phyloP scores from a whole-genome alignment of 805 yeast species.

The Metschnikowia gruessii region DNA sequence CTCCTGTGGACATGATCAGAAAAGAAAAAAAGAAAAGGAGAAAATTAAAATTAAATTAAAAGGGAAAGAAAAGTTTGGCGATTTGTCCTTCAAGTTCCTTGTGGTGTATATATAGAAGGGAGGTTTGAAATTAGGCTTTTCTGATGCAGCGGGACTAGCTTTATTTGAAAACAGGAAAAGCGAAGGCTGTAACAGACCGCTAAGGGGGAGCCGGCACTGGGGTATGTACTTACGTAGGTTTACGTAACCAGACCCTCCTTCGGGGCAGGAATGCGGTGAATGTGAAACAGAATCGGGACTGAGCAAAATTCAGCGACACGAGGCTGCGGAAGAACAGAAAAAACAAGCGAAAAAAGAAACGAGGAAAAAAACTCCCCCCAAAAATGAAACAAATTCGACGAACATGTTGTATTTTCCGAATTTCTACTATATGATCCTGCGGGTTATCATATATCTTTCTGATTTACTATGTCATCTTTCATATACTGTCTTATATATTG shows the following conservation, averaged over 20 bases:
- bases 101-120: no score
- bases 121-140: no score
- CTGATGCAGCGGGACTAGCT: not conserved
- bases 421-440: no score
- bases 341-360: not conserved
- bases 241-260: constrained; percentile 2
- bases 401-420: no score
- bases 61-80: not conserved
- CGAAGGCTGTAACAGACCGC: not conserved
- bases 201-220: constrained; percentile 1
- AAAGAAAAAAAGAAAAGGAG: not conserved
- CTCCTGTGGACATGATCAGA: constrained; percentile 10
- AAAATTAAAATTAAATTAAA: not conserved
- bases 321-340: constrained; percentile 6
- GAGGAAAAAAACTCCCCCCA: not conserved
- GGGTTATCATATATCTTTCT: no score
- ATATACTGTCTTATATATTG: no score
- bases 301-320: constrained; percentile 1
- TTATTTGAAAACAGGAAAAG: not conserved
- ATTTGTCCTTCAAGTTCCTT: no score
- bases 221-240: not conserved
- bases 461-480: no score
- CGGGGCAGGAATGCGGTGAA: constrained; percentile 7
- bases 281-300: constrained; percentile 8
- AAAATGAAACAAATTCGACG: no score